Percentiles rank a stretch among this genome's conserved stretches.
phyloP scores from a whole-genome alignment of 129 eudicot genomes.

The Artemisia argyi region DNA sequence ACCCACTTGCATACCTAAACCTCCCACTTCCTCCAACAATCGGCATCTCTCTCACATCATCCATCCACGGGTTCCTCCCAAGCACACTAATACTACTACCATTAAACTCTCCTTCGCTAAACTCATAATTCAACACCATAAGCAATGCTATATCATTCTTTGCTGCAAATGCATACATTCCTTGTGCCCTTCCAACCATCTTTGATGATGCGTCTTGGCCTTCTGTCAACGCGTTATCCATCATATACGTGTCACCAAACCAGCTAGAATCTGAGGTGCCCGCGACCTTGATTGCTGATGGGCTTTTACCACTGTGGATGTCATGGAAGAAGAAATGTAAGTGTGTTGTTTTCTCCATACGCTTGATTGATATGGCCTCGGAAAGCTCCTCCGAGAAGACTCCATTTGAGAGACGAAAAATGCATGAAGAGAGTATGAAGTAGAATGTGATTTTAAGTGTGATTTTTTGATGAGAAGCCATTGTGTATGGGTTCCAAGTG shows the following conservation, averaged over 20 bases:
- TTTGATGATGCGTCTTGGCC: conserved; percentile 20
- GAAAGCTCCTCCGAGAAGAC: conserved; percentile 37
- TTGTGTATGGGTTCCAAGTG: conserved; percentile 1
- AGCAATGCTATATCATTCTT: too few relatives aligned
- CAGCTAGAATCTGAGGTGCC: conserved; percentile 16
- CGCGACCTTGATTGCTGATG: conserved; percentile 41
- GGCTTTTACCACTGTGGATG: conserved; percentile 41
- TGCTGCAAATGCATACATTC: too few relatives aligned
- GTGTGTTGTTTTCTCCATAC: conserved; percentile 43
- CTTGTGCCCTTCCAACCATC: too few relatives aligned
- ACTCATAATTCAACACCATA: too few relatives aligned
- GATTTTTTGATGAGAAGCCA: conserved; percentile 16
- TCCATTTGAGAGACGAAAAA: conserved; percentile 15
- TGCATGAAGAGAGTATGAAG: conserved; percentile 17
- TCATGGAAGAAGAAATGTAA: conserved; percentile 75
- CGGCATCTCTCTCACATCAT: too few relatives aligned
- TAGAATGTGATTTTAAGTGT: conserved; percentile 21
- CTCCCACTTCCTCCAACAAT: too few relatives aligned
- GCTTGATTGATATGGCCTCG: conserved; percentile 24
- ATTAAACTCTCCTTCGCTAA: too few relatives aligned
- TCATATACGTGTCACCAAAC: conserved; percentile 52
- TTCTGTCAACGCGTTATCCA: conserved; percentile 50
- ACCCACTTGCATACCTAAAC: too few relatives aligned
- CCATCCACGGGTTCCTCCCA: too few relatives aligned
- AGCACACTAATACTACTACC: too few relatives aligned